Evolutionary conservation across 441 rosid species (phyloP).

Genomic region (Kokia cookei): DNA sequence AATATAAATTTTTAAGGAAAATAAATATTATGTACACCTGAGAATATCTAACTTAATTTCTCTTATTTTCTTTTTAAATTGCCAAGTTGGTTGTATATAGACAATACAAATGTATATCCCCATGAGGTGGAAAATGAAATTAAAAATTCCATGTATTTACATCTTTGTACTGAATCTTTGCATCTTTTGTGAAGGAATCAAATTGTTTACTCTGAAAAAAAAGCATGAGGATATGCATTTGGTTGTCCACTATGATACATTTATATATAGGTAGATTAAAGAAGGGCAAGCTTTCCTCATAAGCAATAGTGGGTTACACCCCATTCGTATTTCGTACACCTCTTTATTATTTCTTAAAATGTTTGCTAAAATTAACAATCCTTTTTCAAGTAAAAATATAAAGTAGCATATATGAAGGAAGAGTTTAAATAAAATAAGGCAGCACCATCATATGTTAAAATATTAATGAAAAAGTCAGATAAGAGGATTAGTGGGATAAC

Average conservation of each 20-base stretch:
- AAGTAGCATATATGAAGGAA: background rate
- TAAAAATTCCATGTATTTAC: background rate
- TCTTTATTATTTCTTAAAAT: background rate
- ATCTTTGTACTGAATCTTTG: background rate
- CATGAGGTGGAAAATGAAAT: background rate
- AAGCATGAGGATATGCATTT: background rate
- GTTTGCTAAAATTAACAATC: background rate
- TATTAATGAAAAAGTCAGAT: background rate
- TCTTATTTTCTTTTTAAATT: background rate
- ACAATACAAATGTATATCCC: background rate
- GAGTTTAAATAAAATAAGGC: background rate
- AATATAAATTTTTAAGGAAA: too few species aligned
- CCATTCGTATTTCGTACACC: background rate
- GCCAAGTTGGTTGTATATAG: background rate
- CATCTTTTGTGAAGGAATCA: constrained; percentile 3
- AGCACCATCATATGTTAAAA: background rate
- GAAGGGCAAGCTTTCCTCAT: background rate
- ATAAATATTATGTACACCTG: background rate
- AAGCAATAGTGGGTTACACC: constrained; percentile 8
- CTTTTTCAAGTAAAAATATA: background rate
- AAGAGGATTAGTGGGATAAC: constrained; percentile 2
- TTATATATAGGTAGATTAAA: background rate
- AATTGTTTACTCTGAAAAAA: background rate
- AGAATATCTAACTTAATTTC: background rate
- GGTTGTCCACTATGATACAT: background rate